Percentiles rank a stretch among this genome's conserved stretches.
phyloP scores from a whole-genome alignment of 2,329 filamentous ascomycete genomes.

The Stachybotrys echinatus region DNA sequence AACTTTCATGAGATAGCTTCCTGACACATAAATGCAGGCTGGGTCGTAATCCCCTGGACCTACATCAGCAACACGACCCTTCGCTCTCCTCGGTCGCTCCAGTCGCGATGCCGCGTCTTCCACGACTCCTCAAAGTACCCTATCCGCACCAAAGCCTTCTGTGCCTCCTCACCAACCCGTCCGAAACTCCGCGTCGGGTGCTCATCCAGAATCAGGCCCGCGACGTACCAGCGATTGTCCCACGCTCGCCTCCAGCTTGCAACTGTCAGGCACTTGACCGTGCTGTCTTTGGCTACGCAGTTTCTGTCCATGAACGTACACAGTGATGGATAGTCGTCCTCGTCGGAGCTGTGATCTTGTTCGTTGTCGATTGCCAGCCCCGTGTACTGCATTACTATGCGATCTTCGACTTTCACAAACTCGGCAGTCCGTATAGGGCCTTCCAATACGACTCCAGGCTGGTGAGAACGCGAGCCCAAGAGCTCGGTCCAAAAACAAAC shows the following conservation, averaged over 20 bases:
- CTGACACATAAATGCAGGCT: too few species aligned
- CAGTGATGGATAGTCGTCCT: background rate
- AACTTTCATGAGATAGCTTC: too few species aligned
- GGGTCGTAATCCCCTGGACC: too few species aligned
- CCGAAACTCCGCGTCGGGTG: background rate
- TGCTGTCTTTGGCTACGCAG: background rate
- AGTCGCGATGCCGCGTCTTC: background rate
- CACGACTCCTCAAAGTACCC: background rate
- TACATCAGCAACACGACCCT: too few species aligned
- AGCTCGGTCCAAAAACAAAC: too few species aligned
- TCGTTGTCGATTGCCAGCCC: too few species aligned
- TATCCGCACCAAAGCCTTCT: background rate
- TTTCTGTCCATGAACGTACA: background rate
- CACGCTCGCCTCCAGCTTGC: background rate
- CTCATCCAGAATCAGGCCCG: background rate
- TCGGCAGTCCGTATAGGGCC: too few species aligned
- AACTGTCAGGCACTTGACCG: background rate
- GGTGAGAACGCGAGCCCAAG: too few species aligned
- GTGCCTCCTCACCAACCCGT: background rate
- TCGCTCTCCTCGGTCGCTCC: background rate
- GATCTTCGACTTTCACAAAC: too few species aligned
- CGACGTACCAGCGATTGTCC: background rate
- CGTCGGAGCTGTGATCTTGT: background rate
- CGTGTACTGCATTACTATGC: too few species aligned
- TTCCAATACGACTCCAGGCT: too few species aligned